Percentiles rank a stretch among this genome's conserved stretches.
These are phyloP conservation scores for Vitis labrusca DNA, from an alignment of 164 flowering plant genomes.

Conservation along the genomic window DNA sequence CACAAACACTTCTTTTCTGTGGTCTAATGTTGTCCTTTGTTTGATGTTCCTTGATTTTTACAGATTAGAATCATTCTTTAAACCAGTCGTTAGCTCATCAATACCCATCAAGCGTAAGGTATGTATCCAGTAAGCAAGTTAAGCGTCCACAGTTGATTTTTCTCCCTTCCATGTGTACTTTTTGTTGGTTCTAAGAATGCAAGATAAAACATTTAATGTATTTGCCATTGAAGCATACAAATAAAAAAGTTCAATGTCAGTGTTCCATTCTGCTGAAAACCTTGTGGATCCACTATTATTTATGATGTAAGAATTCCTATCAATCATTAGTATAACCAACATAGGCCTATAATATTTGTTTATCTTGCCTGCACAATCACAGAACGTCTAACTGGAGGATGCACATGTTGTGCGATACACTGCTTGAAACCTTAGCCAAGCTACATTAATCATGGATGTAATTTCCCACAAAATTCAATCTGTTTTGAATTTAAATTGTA, in stretches of 20 bases:
- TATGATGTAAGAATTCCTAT: too few species aligned
- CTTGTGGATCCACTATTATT: too few species aligned
- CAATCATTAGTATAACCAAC: too few species aligned
- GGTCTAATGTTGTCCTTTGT: slow-evolving; percentile 1
- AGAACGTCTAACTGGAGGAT: too few species aligned
- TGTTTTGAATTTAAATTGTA: neutral
- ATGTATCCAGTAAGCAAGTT: slow-evolving; percentile 12
- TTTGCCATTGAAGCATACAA: neutral
- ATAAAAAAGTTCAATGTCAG: too few species aligned
- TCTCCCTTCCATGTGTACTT: neutral
- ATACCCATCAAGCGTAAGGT: slow-evolving; percentile 84
- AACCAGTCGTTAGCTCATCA: slow-evolving; percentile 60
- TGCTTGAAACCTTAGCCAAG: neutral
- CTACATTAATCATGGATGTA: neutral
- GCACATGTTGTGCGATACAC: neutral
- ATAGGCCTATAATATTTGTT: too few species aligned
- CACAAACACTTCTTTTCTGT: neutral
- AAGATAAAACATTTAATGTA: neutral
- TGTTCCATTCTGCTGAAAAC: too few species aligned
- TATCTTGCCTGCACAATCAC: too few species aligned
- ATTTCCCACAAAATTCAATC: neutral
- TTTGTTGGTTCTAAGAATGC: neutral
- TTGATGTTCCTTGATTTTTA: neutral
- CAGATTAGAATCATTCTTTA: slow-evolving; percentile 94
- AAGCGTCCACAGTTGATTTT: neutral